Evolutionary conservation across 2,329 filamentous ascomycete species (phyloP), one percentile per base, ranked within the genome.

Genomic region (Nannizzia gypsea): DNA sequence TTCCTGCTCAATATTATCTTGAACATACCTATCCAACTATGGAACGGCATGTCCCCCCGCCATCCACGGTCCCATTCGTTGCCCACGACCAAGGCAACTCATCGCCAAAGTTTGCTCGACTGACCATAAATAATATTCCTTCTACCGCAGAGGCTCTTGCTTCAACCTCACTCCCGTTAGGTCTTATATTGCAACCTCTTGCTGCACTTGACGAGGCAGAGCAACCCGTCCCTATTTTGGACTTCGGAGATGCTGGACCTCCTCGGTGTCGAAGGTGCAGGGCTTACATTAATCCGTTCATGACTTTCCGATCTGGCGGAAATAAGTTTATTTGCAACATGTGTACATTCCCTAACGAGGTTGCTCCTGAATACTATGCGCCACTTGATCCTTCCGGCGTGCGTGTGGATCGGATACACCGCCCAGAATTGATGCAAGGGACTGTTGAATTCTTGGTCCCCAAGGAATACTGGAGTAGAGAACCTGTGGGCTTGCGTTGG

Each of bases 291-390:
- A 99, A 99, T 70, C 93, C 93, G 1, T 99, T 99, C 72, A 97
- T 99, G 93, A 88, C 91, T 70, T 99, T 99, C 80, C 83, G 88
- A 61, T 87, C 88, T 15, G 92, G 92, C 40, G 93, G 93, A 60
- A 96, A 92, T 76, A 96, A 95, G 72, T 95, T 96, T 71, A 90
- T 96, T 58, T 99, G 93, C 78, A 99, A 99, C 70, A 89, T 99
- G 76, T 99, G 93, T 77, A 93, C 88, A 22, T 95, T 97, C 72
- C 90, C 93, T 56, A 99, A 97, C 71, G 93, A 99, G 69, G 95
- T 95, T 0, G 79, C 90, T 0, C 76, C 88, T 1, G 92, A 96
- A 70, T 99, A 99, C 74, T 99, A 95, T 72, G 88, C 89, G 59
- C 91, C 93, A 17, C 90, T 89, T 26, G 92, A 89, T 67, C 89